phyloP scores from a whole-genome alignment of 164 flowering plant species.

The Sextonia rubra region DNA sequence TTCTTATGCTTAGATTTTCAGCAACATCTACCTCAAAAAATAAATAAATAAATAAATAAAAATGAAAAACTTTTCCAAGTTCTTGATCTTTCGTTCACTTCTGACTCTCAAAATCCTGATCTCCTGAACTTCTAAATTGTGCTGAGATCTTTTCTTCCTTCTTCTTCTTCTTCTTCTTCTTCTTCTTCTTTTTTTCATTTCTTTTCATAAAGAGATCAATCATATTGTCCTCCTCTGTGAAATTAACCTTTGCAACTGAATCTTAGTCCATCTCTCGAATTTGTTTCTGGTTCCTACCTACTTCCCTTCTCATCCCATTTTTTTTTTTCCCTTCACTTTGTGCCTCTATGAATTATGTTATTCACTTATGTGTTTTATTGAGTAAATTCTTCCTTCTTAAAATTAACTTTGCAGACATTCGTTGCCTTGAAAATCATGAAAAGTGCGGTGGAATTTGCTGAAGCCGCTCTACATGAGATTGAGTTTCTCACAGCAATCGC shows the following conservation, averaged over 20 bases:
- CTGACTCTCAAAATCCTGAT: no score
- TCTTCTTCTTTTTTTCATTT: no score
- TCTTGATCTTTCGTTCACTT: no score
- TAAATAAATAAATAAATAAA: no score
- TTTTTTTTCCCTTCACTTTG: not conserved
- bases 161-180: no score
- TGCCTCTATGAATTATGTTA: not conserved
- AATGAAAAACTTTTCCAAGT: no score
- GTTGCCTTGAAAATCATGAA: constrained; percentile 94
- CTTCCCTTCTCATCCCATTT: not conserved
- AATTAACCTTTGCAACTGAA: not conserved
- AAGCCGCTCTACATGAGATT: constrained; percentile 90
- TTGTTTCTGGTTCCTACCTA: no score
- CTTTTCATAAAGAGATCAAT: not conserved
- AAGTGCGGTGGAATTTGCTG: constrained; percentile 84
- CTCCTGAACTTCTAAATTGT: no score
- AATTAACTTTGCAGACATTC: constrained; percentile 42
- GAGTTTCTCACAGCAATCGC: constrained; percentile 70
- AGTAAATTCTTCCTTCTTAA: not conserved
- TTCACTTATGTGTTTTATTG: not conserved
- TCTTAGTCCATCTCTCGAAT: not conserved
- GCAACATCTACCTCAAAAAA: no score
- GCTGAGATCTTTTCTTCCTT: no score
- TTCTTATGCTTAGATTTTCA: no score
- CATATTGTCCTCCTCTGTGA: not conserved